A percentile compares a stretch with the other conserved stretches of the same genome.
phyloP scores from a whole-genome alignment of 805 yeast genomes.

The Zygoascus tannicola region DNA sequence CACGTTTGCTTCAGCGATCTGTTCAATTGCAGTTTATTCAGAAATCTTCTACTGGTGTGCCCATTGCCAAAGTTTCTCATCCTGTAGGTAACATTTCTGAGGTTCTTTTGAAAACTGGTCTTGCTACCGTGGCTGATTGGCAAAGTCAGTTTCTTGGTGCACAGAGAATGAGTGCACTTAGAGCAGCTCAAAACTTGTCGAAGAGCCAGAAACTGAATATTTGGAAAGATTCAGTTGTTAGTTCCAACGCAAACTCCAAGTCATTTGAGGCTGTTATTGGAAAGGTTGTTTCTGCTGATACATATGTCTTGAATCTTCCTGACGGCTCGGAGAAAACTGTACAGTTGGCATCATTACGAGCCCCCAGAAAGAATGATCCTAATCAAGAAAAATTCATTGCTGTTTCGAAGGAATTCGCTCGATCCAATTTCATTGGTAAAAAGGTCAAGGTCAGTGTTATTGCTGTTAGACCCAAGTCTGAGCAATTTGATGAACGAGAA shows the following conservation, averaged over 20 bases:
- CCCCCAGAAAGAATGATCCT: conserved; percentile 58
- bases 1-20: conserved; percentile 51
- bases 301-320: conserved; percentile 45
- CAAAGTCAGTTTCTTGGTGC: conserved; percentile 65
- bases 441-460: conserved; percentile 52
- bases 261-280: conserved; percentile 47
- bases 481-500: conserved; percentile 55
- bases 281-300: conserved; percentile 59
- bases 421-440: conserved; percentile 64
- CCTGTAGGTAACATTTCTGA: conserved; percentile 74
- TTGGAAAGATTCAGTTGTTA: conserved; percentile 37
- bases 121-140: conserved; percentile 73
- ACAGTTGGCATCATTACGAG: conserved; percentile 67
- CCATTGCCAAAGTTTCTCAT: conserved; percentile 44
- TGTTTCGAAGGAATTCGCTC: conserved; percentile 64
- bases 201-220: conserved; percentile 45
- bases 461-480: conserved; percentile 52
- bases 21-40: conserved; percentile 53
- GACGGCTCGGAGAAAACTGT: conserved; percentile 46
- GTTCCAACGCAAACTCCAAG: conserved; percentile 36
- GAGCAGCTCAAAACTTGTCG: conserved; percentile 59
- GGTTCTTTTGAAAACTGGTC: conserved; percentile 56
- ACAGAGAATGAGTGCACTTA: conserved; percentile 46
- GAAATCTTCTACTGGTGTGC: conserved; percentile 39
- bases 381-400: conserved; percentile 47